Base-by-base conservation (phyloP, 345 rosid species). In the Ceriops decandra region DNA sequence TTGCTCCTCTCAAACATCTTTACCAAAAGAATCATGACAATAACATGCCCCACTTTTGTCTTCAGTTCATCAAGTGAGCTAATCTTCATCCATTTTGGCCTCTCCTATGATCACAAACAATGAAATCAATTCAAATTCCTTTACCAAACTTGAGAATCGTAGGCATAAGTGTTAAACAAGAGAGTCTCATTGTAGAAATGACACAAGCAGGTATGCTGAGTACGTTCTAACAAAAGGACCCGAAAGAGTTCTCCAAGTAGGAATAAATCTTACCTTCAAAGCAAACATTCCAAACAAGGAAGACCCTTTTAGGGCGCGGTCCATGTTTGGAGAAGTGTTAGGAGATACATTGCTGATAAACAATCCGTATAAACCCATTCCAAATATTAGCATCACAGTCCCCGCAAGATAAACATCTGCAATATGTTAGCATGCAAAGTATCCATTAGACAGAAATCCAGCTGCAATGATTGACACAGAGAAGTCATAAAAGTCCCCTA, bases 21-120 rank as follows among this genome's bases (percentile, higher is more conserved):
- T 76, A 93, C 98, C 10, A 93, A 58, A n/a, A 93, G 91, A 77
- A 93, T 93, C 97, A 93, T 93, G 0, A 93, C 98, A 28, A 93
- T 93, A 36, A 91, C 96, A 76, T 93, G 97, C 30, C 98, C 98
- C 10, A 93, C 91, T 85, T 89, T 93, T 17, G 98, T 93, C 84
- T 91, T 93, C 62, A 91, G 88, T 77, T 93, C 97, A 62, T 90
- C 98, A 0, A 93, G 83, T 13, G 96, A 93, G 79, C 96, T 86
- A 52, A 93, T 93, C 79, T 90, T 88, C 97, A 93, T 93, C 97
- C 98, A 90, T 61, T 90, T 90, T 1, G 98, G 97, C 69, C 96
- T 89, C 83, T 86, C 96, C 84, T 84, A 63, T 68, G 49, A 42
- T 42, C 16, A 13, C 0, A 42, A 42, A 13, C 49, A 42, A 15